Evolutionary conservation across 2,329 filamentous ascomycete species (phyloP).

Genomic region (Thielaviopsis punctulata): DNA sequence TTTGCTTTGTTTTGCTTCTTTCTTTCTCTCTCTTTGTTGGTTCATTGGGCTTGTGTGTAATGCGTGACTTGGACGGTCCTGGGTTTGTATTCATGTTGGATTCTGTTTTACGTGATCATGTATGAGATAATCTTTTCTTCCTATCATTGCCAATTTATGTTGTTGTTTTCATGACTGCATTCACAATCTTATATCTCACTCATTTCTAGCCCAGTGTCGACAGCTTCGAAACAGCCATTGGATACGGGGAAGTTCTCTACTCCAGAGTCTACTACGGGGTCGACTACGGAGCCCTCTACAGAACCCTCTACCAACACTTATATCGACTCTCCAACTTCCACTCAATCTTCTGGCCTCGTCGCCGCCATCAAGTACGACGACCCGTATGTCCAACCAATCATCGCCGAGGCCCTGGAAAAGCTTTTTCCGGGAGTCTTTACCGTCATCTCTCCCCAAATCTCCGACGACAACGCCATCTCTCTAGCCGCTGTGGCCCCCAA

Average conservation of each 20-base stretch:
- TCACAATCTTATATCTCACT: neutral
- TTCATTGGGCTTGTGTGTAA: no score
- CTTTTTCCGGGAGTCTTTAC: slow-evolving; percentile 43
- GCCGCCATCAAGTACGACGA: slow-evolving; percentile 48
- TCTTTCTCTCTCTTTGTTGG: neutral
- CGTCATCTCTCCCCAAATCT: slow-evolving; percentile 18
- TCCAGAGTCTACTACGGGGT: no score
- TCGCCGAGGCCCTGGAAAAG: slow-evolving; percentile 52
- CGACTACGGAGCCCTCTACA: no score
- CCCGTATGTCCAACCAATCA: slow-evolving; percentile 72
- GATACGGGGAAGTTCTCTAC: no score
- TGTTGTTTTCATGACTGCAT: neutral
- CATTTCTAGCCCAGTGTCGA: neutral
- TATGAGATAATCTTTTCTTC: neutral
- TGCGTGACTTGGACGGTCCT: neutral
- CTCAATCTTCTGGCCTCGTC: neutral
- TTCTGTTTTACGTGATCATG: neutral
- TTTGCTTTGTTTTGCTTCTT: slow-evolving; percentile 1
- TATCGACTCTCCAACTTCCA: neutral
- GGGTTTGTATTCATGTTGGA: neutral
- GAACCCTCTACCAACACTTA: neutral
- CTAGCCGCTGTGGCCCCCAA: slow-evolving; percentile 22
- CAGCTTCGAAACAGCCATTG: no score
- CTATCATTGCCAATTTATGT: neutral
- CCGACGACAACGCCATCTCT: slow-evolving; percentile 19